Evolutionary conservation across 1,284 basidiomycete species (phyloP).

Genomic region (Tylopilus sp.): DNA sequence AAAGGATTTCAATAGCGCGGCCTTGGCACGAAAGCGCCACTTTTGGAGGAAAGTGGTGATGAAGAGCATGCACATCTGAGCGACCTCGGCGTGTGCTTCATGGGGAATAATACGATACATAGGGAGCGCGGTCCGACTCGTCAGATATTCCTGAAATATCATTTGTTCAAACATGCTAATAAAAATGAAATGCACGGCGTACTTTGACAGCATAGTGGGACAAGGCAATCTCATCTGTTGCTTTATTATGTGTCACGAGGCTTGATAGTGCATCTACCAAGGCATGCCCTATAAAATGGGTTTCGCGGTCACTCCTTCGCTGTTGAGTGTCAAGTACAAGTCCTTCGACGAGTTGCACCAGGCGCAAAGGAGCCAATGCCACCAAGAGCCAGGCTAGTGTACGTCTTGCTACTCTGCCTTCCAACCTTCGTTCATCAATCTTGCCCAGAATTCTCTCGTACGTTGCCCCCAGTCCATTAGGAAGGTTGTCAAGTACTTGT

Average conservation of each 20-base stretch:
- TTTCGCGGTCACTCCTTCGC: not conserved
- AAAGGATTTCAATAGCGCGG: not conserved
- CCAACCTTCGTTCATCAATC: constrained; percentile 4
- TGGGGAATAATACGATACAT: not conserved
- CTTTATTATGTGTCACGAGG: constrained; percentile 6
- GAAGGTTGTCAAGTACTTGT: not conserved
- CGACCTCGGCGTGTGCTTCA: constrained; percentile 3
- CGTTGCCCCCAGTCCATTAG: not conserved
- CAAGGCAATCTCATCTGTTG: constrained; percentile 3
- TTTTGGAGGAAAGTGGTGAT: not conserved
- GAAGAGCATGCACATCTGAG: constrained; percentile 8
- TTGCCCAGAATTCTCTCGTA: constrained; percentile 5
- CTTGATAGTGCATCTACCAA: constrained; percentile 5
- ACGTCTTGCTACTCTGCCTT: constrained; percentile 4
- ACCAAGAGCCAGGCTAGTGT: constrained; percentile 5
- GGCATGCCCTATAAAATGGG: not conserved
- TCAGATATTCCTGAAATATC: constrained; percentile 9
- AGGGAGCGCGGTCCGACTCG: not conserved
- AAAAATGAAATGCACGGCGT: not conserved
- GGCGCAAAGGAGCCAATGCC: constrained; percentile 2
- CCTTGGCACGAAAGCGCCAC: too few species aligned
- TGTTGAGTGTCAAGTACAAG: not conserved
- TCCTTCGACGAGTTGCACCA: constrained; percentile 3
- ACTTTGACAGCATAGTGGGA: constrained; percentile 16
- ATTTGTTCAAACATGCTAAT: not conserved